phyloP scores from a whole-genome alignment of 331 rosid genomes.

The Pyracantha coccinea region DNA sequence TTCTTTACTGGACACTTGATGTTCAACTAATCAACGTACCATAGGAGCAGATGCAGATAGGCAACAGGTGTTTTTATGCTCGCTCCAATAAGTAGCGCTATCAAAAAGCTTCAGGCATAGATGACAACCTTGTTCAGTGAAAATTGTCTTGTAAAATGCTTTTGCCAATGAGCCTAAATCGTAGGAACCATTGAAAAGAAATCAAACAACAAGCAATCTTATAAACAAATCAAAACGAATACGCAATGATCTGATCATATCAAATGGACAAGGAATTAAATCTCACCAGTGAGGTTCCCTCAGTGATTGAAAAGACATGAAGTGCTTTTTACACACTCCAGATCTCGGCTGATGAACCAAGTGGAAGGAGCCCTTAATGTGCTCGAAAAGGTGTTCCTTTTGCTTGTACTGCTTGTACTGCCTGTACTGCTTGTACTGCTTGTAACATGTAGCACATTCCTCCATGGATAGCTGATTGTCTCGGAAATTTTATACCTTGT shows the following conservation, averaged over 20 bases:
- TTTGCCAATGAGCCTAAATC: constrained; percentile 58
- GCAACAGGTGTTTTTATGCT: constrained; percentile 40
- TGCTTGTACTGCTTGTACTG: constrained; percentile 70
- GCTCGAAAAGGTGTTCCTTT: constrained; percentile 65
- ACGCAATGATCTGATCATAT: not conserved
- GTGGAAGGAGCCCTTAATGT: constrained; percentile 57
- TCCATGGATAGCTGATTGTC: constrained; percentile 29
- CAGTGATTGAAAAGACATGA: constrained; percentile 71
- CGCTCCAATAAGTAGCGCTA: constrained; percentile 29
- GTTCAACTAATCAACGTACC: constrained; percentile 29
- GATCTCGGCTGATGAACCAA: constrained; percentile 71
- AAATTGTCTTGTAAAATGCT: constrained; percentile 37
- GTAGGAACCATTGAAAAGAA: not conserved
- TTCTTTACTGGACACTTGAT: not conserved
- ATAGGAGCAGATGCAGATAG: constrained; percentile 37
- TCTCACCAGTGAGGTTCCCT: constrained; percentile 67
- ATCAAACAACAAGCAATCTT: not conserved
- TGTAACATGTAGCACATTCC: constrained; percentile 71
- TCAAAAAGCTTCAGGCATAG: constrained; percentile 53
- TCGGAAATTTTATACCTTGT: constrained; percentile 5
- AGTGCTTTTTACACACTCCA: constrained; percentile 59
- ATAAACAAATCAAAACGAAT: not conserved
- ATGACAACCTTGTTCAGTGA: constrained; percentile 52
- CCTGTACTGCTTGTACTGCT: constrained; percentile 65
- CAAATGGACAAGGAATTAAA: not conserved